phyloP scores from a whole-genome alignment of 441 rosid genomes.

The Syzygium malaccense region DNA sequence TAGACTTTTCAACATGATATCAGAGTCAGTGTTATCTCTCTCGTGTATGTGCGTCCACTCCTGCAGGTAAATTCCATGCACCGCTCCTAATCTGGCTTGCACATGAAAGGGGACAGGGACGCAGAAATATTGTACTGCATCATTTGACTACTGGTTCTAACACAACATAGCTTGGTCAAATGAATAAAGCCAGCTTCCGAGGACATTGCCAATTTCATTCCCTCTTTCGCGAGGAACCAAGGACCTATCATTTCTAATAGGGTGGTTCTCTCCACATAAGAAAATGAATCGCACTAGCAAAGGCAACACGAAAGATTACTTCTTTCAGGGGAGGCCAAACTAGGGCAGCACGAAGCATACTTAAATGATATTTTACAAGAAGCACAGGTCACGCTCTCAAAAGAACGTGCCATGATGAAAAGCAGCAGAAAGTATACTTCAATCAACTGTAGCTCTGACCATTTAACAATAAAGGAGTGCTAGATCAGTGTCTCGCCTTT shows the following conservation, averaged over 20 bases:
- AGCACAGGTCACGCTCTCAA: background rate
- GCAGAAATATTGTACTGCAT: background rate
- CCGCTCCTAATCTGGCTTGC: background rate
- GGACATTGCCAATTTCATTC: background rate
- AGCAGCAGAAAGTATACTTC: background rate
- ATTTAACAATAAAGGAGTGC: background rate
- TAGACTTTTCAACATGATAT: background rate
- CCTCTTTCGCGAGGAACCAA: background rate
- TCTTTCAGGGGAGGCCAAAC: background rate
- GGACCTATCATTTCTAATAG: background rate
- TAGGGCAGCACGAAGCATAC: background rate
- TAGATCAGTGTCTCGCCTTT: background rate
- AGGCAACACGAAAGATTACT: background rate
- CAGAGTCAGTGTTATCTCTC: too few relatives aligned
- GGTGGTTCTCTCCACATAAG: background rate
- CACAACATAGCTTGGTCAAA: background rate
- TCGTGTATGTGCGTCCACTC: background rate
- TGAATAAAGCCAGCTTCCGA: background rate
- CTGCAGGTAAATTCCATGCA: background rate
- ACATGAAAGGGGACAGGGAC: accelerated
- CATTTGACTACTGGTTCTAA: background rate
- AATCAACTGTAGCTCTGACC: background rate
- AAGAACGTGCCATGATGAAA: background rate
- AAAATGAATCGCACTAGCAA: background rate
- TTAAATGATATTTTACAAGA: background rate